Evolutionary conservation across 148 eudicot genomes (phyloP).

Genomic region (Camellia sinensis): DNA sequence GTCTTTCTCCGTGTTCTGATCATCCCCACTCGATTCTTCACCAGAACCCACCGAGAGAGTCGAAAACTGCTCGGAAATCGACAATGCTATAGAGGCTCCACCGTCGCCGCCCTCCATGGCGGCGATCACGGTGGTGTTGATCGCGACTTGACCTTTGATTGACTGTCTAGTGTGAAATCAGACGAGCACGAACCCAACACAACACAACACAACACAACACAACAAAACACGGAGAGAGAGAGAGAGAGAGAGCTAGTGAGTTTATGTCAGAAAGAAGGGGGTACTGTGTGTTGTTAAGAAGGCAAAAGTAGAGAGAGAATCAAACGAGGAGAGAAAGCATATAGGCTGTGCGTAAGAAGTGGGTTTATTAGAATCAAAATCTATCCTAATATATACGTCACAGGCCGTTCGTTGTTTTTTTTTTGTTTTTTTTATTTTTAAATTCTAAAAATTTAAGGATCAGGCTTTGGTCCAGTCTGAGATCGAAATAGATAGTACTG

Average conservation of each 20-base stretch:
- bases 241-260: not conserved
- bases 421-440: too few species aligned
- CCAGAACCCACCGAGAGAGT: not conserved
- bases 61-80: not conserved
- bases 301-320: not conserved
- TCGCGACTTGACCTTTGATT: not conserved
- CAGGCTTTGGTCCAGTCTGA: too few species aligned
- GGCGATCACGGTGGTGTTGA: slow-evolving; percentile 6
- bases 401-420: too few species aligned
- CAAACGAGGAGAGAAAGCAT: not conserved
- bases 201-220: not conserved
- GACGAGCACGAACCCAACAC: not conserved
- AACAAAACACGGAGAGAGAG: not conserved
- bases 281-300: not conserved
- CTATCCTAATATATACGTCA: too few species aligned
- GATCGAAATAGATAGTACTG: too few species aligned
- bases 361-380: too few species aligned
- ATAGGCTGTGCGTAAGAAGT: too few species aligned
- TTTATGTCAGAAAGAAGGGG: not conserved
- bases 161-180: not conserved
- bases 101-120: slow-evolving; percentile 16
- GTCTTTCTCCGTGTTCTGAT: slow-evolving; percentile 22
- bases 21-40: slow-evolving; percentile 9
- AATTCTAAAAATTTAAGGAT: too few species aligned
- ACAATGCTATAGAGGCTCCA: not conserved